Percentiles rank a stretch among this genome's conserved stretches.
phyloP scores from a whole-genome alignment of 352 stramenopile species.

The Globisporangium mamillatum region DNA sequence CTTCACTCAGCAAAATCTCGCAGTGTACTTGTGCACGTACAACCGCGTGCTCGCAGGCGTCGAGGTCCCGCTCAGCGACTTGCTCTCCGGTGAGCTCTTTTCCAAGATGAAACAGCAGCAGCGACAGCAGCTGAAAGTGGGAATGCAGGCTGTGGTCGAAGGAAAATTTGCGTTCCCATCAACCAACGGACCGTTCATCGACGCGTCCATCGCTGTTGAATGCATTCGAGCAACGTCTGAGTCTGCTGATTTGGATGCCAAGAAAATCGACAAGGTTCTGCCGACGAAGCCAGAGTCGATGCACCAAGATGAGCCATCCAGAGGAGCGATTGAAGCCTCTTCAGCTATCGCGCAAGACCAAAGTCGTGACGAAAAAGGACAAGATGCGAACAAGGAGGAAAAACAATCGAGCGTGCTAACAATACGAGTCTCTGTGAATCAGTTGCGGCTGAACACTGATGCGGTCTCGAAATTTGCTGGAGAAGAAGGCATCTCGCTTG shows the following conservation, averaged over 20 bases:
- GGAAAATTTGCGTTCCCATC: conserved; percentile 46
- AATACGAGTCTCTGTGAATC: conserved; percentile 28
- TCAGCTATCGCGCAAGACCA: neutral
- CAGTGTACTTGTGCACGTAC: conserved; percentile 72
- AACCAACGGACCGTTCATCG: conserved; percentile 29
- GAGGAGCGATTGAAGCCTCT: neutral
- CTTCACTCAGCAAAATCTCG: conserved; percentile 33
- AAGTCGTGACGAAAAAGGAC: neutral
- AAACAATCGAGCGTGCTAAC: too few species aligned
- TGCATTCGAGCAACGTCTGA: conserved; percentile 14
- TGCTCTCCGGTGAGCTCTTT: conserved; percentile 31
- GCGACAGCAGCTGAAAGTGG: neutral
- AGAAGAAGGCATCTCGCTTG: conserved; percentile 37
- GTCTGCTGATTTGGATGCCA: neutral
- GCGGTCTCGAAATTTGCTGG: conserved; percentile 28
- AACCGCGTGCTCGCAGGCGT: conserved; percentile 57
- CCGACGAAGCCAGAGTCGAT: neutral
- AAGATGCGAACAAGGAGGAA: neutral
- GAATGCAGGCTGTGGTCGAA: conserved; percentile 19
- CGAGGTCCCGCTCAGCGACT: conserved; percentile 39
- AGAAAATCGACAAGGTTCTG: neutral
- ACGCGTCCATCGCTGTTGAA: conserved; percentile 31
- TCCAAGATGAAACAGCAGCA: neutral
- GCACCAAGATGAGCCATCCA: neutral
- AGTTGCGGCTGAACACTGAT: conserved; percentile 28